phyloP scores from a whole-genome alignment of 768 basidiomycete species.

The Tubosaeta brunneosetosa region DNA sequence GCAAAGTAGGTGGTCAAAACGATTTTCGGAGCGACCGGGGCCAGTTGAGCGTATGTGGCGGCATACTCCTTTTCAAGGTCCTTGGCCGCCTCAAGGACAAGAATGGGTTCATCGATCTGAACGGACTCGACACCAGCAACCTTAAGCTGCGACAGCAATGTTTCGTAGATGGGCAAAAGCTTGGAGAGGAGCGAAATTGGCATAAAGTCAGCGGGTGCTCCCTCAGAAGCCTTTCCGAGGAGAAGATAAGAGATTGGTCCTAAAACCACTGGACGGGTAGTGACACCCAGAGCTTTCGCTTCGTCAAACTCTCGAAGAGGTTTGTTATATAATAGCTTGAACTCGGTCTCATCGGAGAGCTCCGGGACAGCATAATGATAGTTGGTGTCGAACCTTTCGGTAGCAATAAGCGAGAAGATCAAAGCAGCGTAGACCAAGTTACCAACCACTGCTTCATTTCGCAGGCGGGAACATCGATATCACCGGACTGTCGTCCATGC shows the following conservation, averaged over 20 bases:
- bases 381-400: slow-evolving; percentile 92
- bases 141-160: slow-evolving; percentile 87
- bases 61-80: slow-evolving; percentile 75
- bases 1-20: slow-evolving; percentile 95
- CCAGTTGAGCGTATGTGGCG: slow-evolving; percentile 76
- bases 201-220: slow-evolving; percentile 77
- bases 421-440: background rate
- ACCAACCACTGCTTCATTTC: slow-evolving; percentile 99
- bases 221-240: slow-evolving; percentile 88
- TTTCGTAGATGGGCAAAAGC: slow-evolving; percentile 87
- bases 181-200: slow-evolving; percentile 87
- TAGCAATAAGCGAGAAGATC: slow-evolving; percentile 2
- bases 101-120: slow-evolving; percentile 95
- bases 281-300: slow-evolving; percentile 84
- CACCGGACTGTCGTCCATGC: slow-evolving; percentile 91
- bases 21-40: slow-evolving; percentile 83
- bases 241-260: slow-evolving; percentile 94
- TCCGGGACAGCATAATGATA: slow-evolving; percentile 99
- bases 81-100: slow-evolving; percentile 84
- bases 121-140: slow-evolving; percentile 91
- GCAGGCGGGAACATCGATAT: slow-evolving; percentile 92
- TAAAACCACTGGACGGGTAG: slow-evolving; percentile 91
- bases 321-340: slow-evolving; percentile 96
- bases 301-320: slow-evolving; percentile 91
- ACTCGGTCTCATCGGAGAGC: slow-evolving; percentile 83